Evolutionary conservation across 2,329 filamentous ascomycete species (phyloP).

Genomic region (Bipolaris sorokiniana): DNA sequence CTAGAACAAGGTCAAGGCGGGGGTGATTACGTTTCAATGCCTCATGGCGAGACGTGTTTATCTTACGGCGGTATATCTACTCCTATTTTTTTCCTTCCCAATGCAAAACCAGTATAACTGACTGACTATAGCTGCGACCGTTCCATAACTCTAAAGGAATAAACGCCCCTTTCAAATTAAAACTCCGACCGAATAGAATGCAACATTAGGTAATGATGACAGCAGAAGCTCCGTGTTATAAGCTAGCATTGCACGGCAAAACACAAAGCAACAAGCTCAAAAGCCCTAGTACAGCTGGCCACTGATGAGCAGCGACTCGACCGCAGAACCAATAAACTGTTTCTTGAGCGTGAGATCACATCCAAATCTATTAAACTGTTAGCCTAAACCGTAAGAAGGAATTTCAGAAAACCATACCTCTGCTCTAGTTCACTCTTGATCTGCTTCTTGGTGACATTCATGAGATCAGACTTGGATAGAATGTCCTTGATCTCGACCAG

Average conservation of each 20-base stretch:
- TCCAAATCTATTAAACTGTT: conserved; percentile 65
- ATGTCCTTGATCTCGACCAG: conserved; percentile 95
- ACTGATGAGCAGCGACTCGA: conserved; percentile 36
- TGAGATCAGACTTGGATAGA: conserved; percentile 86
- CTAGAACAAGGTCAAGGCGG: neutral
- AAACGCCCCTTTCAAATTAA: conserved; percentile 14
- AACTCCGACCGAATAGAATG: conserved; percentile 17
- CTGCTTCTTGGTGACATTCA: conserved; percentile 98
- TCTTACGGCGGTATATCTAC: conserved; percentile 9
- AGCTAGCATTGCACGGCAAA: conserved; percentile 5
- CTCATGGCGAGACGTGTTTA: conserved; percentile 1
- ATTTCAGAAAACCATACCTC: conserved; percentile 52
- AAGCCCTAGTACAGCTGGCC: conserved; percentile 27
- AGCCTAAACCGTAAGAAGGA: conserved; percentile 11
- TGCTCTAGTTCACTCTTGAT: conserved; percentile 93
- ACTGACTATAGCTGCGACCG: conserved; percentile 8
- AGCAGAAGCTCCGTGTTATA: conserved; percentile 8
- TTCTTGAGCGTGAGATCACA: conserved; percentile 85
- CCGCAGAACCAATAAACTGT: conserved; percentile 73
- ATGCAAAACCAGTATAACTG: conserved; percentile 8
- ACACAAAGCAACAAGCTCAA: neutral
- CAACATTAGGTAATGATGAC: conserved; percentile 15
- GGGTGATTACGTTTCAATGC: conserved; percentile 5
- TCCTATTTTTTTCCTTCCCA: conserved; percentile 8
- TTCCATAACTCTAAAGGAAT: conserved; percentile 5